Base-by-base conservation (phyloP, 176 grass and related monocot genomes). In the Hyparrhenia diplandra region DNA sequence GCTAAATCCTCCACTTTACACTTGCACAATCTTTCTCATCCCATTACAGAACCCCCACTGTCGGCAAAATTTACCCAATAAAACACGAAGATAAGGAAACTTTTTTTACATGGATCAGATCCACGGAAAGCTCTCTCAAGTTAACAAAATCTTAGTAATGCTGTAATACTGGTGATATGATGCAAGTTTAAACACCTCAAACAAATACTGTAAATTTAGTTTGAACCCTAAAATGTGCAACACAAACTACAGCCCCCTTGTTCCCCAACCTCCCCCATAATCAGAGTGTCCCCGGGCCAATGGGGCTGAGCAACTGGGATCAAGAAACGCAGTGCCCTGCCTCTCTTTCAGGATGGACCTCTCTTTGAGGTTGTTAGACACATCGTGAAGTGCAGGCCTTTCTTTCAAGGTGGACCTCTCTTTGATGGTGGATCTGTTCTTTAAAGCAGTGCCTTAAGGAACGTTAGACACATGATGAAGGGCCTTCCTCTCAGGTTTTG, bases 191-290 rank as follows among this genome's bases (percentile, higher is more conserved):
- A 84, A 84, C 4, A 32, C 28, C 32, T 25, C 28, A 63, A 25
- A 29, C 37, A 11, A 32, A 29, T 46, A 46, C 70, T 61, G 21
- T 9, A 14, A 4, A 51, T 13, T 30, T 71, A 29, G 66, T 54
- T 73, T 51, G 25, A 74, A 84, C 58, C 67, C 68, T 73, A 72
- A 24, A n/a, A 74, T 13, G 13, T 18, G 4, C 47, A 84, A 14
- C 13, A 49, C n/a, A 71, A 78, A 47, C n/a, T 23, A 62, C 3
- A 49, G 10, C 7, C 69, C 63, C 76, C 63, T 62, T 52, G 23
- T 32, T 36, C 40, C 52, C n/a, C 27, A 29, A 10, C 16, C 3
- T 3, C 18, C 6, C n/a, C 23, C 24, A 25, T 28, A 61, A 28
- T 13, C 25, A 62, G 25, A 14, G 5, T 62, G n/a, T 13, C 59